Conservation (phyloP, 805 yeast genomes). For the Candida maltosa region DNA sequence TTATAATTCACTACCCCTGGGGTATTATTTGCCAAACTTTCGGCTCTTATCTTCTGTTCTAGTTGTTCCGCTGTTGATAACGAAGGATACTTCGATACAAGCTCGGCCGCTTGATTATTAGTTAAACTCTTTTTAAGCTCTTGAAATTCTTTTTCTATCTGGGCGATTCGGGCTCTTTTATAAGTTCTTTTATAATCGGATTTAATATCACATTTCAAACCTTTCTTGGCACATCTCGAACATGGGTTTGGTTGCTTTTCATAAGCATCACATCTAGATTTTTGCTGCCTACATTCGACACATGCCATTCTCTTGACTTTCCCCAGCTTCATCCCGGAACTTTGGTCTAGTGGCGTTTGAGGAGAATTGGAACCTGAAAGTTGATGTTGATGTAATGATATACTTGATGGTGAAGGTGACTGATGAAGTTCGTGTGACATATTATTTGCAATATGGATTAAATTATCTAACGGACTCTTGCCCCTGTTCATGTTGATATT, state of each 20-base stretch:
- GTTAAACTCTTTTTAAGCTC: conserved; percentile 59
- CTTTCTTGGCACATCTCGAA: conserved; percentile 72
- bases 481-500: no score
- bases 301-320: conserved; percentile 73
- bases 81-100: conserved; percentile 24
- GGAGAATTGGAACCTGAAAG: neutral
- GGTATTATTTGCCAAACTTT: neutral
- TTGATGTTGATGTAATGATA: conserved; percentile 5
- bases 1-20: no score
- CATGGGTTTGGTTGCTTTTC: conserved; percentile 77
- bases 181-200: conserved; percentile 85
- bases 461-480: conserved; percentile 31
- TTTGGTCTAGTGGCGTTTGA: neutral
- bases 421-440: conserved; percentile 35
- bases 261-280: conserved; percentile 84
- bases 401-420: neutral
- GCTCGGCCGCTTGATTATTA: conserved; percentile 28
- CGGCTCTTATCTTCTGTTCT: no score
- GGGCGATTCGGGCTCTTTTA: conserved; percentile 81
- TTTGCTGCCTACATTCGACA: conserved; percentile 94
- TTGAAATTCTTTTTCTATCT: conserved; percentile 75
- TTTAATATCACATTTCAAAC: conserved; percentile 67
- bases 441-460: conserved; percentile 40
- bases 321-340: conserved; percentile 8
- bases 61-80: conserved; percentile 9